Evolutionary conservation across 1,284 basidiomycete species (phyloP).

Genomic region (Abortiporus biennis): DNA sequence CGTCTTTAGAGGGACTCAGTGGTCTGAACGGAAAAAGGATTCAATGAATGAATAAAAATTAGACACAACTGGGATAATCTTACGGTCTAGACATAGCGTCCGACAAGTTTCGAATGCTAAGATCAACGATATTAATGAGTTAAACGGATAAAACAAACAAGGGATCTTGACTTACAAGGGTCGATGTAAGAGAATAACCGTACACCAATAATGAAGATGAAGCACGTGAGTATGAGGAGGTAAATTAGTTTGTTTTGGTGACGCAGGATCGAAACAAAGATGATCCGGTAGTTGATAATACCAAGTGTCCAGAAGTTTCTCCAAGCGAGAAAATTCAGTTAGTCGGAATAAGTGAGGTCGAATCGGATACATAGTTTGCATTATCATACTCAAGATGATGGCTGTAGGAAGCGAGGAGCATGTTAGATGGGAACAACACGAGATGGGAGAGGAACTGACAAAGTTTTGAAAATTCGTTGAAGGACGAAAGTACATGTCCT

Average conservation of each 20-base stretch:
- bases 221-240: slow-evolving; percentile 67
- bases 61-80: slow-evolving; percentile 7
- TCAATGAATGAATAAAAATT: neutral
- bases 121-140: too few species aligned
- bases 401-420: slow-evolving; percentile 31
- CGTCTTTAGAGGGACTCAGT: slow-evolving; percentile 32
- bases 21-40: slow-evolving; percentile 4
- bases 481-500: slow-evolving; percentile 62
- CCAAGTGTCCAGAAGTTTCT: slow-evolving; percentile 73
- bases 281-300: slow-evolving; percentile 68
- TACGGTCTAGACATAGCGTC: slow-evolving; percentile 13
- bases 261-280: slow-evolving; percentile 54
- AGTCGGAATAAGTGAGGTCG: slow-evolving; percentile 51
- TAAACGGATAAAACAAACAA: slow-evolving; percentile 11
- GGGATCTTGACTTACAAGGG: slow-evolving; percentile 58
- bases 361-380: slow-evolving; percentile 73
- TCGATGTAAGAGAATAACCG: slow-evolving; percentile 71
- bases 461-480: slow-evolving; percentile 68
- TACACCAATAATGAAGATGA: slow-evolving; percentile 86
- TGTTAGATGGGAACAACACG: neutral
- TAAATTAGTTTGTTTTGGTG: slow-evolving; percentile 32
- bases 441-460: slow-evolving; percentile 38
- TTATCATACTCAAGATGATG: slow-evolving; percentile 58
- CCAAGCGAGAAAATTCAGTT: slow-evolving; percentile 52
- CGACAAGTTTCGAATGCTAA: neutral